Percentiles rank a stretch among this genome's conserved stretches.
Evolutionary conservation across 2,329 filamentous ascomycete genomes (phyloP).

Genomic region (Epichloe sibirici): DNA sequence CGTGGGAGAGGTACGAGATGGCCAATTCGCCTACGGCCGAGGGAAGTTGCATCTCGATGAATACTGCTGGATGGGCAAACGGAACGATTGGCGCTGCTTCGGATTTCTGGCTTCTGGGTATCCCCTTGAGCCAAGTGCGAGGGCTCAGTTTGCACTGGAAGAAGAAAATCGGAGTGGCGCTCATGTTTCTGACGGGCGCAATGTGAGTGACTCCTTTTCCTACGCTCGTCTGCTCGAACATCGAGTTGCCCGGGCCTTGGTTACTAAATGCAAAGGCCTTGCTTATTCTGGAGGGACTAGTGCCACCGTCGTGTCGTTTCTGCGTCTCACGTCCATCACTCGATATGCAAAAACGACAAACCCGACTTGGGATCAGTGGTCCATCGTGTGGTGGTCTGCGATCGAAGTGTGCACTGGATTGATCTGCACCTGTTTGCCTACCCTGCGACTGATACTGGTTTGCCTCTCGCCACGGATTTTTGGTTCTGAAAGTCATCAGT

Average conservation of each 20-base stretch:
- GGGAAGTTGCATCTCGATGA: constrained; percentile 33
- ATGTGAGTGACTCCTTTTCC: constrained; percentile 14
- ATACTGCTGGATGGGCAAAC: constrained; percentile 32
- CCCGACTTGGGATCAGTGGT: constrained; percentile 18
- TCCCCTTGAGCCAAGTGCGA: constrained; percentile 30
- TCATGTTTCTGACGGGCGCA: constrained; percentile 32
- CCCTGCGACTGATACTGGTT: constrained; percentile 16
- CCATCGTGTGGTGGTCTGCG: constrained; percentile 17
- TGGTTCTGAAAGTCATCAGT: background rate
- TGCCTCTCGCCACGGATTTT: background rate
- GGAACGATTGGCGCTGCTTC: constrained; percentile 33
- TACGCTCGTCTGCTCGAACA: background rate
- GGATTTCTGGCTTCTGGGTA: constrained; percentile 33
- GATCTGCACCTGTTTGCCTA: constrained; percentile 21
- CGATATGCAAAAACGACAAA: constrained; percentile 16
- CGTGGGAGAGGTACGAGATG: constrained; percentile 33
- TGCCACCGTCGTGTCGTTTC: constrained; percentile 19
- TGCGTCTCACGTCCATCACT: constrained; percentile 18
- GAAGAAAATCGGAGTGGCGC: constrained; percentile 28
- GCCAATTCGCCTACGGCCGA: constrained; percentile 15
- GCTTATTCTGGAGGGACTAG: constrained; percentile 7
- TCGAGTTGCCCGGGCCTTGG: too few species aligned
- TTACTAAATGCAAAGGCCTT: background rate
- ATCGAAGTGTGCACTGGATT: constrained; percentile 22
- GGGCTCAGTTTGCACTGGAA: constrained; percentile 26